Evolutionary conservation across 1,284 basidiomycete genomes (phyloP).

Genomic region (Xerocomus minutiporus): DNA sequence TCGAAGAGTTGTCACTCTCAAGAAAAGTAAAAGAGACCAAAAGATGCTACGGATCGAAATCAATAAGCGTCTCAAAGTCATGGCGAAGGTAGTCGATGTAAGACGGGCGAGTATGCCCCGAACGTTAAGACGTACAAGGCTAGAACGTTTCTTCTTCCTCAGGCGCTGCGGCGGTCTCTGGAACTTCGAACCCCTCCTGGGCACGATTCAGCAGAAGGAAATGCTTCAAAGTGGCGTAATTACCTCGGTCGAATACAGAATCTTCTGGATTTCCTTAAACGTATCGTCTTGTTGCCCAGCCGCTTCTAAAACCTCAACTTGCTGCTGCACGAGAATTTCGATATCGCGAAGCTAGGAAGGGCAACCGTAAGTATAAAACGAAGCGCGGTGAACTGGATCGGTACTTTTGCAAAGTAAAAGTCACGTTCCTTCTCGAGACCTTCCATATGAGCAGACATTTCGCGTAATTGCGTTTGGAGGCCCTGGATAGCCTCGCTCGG

Average conservation of each 20-base stretch:
- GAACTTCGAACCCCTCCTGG: slow-evolving; percentile 71
- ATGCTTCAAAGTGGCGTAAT: slow-evolving; percentile 17
- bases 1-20: slow-evolving; percentile 3
- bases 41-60: slow-evolving; percentile 9
- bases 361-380: slow-evolving; percentile 6
- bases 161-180: slow-evolving; percentile 41
- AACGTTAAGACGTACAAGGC: slow-evolving; percentile 10
- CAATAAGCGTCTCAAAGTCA: slow-evolving; percentile 18
- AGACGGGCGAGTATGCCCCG: background rate
- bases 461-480: slow-evolving; percentile 76
- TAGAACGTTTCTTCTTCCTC: slow-evolving; percentile 62
- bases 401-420: slow-evolving; percentile 96
- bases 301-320: slow-evolving; percentile 57
- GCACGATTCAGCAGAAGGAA: slow-evolving; percentile 10
- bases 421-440: slow-evolving; percentile 93
- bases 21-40: slow-evolving; percentile 6
- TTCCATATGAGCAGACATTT: slow-evolving; percentile 80
- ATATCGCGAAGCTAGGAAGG: slow-evolving; percentile 80
- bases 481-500: slow-evolving; percentile 58
- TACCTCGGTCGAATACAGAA: slow-evolving; percentile 94
- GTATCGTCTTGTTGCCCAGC: slow-evolving; percentile 64
- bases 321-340: slow-evolving; percentile 85
- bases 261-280: slow-evolving; percentile 84
- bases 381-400: slow-evolving; percentile 21
- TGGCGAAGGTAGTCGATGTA: background rate